Conservation (phyloP, 768 basidiomycete genomes). For the Favolaschia claudopus region DNA sequence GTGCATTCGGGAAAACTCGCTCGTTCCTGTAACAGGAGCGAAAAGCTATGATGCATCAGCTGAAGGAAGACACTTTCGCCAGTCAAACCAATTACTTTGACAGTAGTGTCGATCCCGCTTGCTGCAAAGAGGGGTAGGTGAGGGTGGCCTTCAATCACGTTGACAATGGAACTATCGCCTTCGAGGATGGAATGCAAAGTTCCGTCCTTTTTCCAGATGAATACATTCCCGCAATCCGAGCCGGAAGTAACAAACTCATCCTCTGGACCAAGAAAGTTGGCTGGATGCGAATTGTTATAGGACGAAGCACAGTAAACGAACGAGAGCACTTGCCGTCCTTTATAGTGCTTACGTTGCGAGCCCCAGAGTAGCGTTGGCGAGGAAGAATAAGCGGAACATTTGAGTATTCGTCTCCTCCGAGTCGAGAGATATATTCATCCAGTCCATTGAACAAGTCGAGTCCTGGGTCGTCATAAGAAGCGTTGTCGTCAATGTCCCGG, state of each 20-base stretch:
- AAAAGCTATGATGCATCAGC: slow-evolving; percentile 58
- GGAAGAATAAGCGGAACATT: slow-evolving; percentile 68
- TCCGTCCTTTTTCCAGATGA: slow-evolving; percentile 83
- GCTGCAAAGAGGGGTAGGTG: slow-evolving; percentile 82
- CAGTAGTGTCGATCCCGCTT: slow-evolving; percentile 85
- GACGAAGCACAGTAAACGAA: neutral
- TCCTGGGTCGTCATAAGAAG: slow-evolving; percentile 31
- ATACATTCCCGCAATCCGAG: slow-evolving; percentile 88
- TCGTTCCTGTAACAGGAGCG: slow-evolving; percentile 57
- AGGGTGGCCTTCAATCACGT: slow-evolving; percentile 87
- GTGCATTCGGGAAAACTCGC: slow-evolving; percentile 61
- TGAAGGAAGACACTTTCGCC: neutral
- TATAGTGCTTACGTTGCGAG: slow-evolving; percentile 81
- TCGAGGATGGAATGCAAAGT: slow-evolving; percentile 79
- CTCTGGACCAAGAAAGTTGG: slow-evolving; percentile 82
- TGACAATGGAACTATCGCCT: slow-evolving; percentile 83
- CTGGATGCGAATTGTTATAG: slow-evolving; percentile 44
- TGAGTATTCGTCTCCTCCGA: slow-evolving; percentile 30
- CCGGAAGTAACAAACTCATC: slow-evolving; percentile 86
- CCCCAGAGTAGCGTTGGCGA: slow-evolving; percentile 67
- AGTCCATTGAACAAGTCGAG: slow-evolving; percentile 29
- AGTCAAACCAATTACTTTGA: slow-evolving; percentile 62
- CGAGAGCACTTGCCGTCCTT: slow-evolving; percentile 74
- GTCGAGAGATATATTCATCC: slow-evolving; percentile 30
- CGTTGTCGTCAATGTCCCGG: slow-evolving; percentile 43